Base-by-base conservation (phyloP, 2,329 filamentous ascomycete species). In the Pseudophaeomoniella oleicola region DNA sequence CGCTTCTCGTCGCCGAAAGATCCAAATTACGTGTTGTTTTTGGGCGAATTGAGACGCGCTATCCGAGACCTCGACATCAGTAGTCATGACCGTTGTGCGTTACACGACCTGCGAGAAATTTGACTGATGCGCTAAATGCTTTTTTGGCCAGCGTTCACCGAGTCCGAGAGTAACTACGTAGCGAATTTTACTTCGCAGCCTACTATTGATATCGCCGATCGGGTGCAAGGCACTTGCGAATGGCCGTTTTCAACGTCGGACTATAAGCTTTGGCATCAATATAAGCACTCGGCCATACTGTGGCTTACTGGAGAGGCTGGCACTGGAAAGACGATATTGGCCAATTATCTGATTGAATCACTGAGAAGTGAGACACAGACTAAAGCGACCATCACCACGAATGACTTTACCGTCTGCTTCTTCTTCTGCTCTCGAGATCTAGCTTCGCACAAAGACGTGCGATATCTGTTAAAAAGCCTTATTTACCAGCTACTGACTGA, bases 281-380 rank as follows among this genome's bases (percentile, higher is more conserved):
- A 27, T 5, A 6, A 11, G 33, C 18, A 22, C 33, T 30, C 37
- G 19, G 27, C 37, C 16, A 27, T 42, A 29, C 34, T 42, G 14
- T 40, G 37, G 39, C 19, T 42, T 13, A 42, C 38, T 4, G 39
- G 37, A 17, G 37, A 37, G 30, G 39, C 39, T n/a, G 39, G 39
- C 14, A 32, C 29, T 37, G 39, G 39, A 6, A 42, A 42, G 37
- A 42, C 39, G 10, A 27, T 32, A 9, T 34, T 42, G 3, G 39
- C 37, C 15, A 40, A 40, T 29, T 42, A 34, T 34, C 39, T 42
- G n/a, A 17, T 40, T 37, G 13, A 29, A 30, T 19, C 38, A 16
- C 16, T 41, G 31, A 39, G 30, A 32, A 36, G 22, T 16, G 33
- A 16, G 17, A 29, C 22, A 39, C 31, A 19, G 32, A 31, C 14